Conservation (phyloP, 192 early-diverging fungal genomes). For the Podila clonocystis region DNA sequence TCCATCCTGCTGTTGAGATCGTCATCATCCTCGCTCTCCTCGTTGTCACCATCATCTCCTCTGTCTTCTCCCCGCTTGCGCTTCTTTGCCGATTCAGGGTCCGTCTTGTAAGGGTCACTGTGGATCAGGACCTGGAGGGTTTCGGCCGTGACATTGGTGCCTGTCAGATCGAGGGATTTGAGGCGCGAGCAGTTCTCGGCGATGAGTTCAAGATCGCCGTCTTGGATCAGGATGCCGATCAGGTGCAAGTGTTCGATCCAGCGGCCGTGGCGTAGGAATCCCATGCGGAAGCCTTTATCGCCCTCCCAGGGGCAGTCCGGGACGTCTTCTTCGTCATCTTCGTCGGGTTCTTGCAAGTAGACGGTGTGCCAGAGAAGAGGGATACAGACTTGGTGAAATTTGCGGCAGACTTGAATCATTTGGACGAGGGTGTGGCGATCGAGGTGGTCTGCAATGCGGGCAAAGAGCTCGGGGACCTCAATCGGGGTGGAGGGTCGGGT, state of each 20-base stretch:
- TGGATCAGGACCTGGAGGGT: slow-evolving; percentile 32
- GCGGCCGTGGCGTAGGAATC: slow-evolving; percentile 22
- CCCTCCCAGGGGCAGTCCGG: slow-evolving; percentile 9
- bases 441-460: not conserved
- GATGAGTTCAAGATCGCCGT: slow-evolving; percentile 34
- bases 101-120: slow-evolving; percentile 20
- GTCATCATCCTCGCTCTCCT: not conserved
- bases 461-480: slow-evolving; percentile 3
- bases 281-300: slow-evolving; percentile 28
- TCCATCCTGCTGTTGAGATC: slow-evolving; percentile 4
- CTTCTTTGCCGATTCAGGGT: not conserved
- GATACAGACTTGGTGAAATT: slow-evolving; percentile 7
- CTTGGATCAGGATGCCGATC: not conserved
- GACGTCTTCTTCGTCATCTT: not conserved
- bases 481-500: too few relatives aligned
- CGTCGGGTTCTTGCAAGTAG: not conserved
- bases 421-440: slow-evolving; percentile 2
- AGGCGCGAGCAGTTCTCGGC: slow-evolving; percentile 25
- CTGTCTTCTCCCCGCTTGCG: not conserved
- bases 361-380: slow-evolving; percentile 16
- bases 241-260: slow-evolving; percentile 7
- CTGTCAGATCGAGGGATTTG: slow-evolving; percentile 10
- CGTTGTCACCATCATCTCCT: slow-evolving; percentile 5
- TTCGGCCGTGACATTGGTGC: slow-evolving; percentile 29
- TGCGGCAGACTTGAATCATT: slow-evolving; percentile 16